These are phyloP conservation scores for Chalciporus piperatus DNA, from an alignment of 768 basidiomycete genomes.

Conservation along the genomic window DNA sequence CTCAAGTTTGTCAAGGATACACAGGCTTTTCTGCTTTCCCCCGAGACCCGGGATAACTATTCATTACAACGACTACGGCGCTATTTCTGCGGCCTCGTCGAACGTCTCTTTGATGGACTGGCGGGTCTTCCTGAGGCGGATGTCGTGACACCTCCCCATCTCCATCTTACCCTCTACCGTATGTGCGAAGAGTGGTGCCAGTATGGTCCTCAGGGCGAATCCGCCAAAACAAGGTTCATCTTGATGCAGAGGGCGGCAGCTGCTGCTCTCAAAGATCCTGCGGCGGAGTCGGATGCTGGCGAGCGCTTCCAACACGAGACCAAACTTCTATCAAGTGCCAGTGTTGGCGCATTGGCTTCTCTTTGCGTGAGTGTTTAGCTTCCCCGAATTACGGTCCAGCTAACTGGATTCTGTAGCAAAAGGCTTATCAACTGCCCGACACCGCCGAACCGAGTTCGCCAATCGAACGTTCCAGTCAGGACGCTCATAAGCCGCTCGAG, in stretches of 20 bases:
- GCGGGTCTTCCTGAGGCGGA: constrained; percentile 71
- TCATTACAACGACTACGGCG: constrained; percentile 79
- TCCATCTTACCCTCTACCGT: constrained; percentile 76
- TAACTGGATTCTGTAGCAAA: constrained; percentile 50
- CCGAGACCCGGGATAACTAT: constrained; percentile 71
- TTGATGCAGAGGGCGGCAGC: constrained; percentile 68
- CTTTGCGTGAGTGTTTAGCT: constrained; percentile 65
- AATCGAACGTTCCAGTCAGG: constrained; percentile 51
- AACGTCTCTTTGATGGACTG: constrained; percentile 78
- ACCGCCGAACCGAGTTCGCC: constrained; percentile 54
- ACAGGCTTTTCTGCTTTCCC: constrained; percentile 68
- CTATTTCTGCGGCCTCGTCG: constrained; percentile 88
- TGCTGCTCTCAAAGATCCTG: constrained; percentile 52
- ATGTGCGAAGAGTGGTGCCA: constrained; percentile 95
- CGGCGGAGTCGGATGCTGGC: constrained; percentile 46
- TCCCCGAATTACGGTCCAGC: neutral
- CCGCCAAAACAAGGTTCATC: constrained; percentile 64
- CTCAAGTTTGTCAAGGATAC: constrained; percentile 86
- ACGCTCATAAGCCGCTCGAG: constrained; percentile 53
- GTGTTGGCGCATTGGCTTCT: constrained; percentile 84
- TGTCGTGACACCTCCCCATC: constrained; percentile 69
- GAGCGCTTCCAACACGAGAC: constrained; percentile 73
- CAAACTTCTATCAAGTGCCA: constrained; percentile 69
- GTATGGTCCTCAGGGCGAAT: constrained; percentile 70
- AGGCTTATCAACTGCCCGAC: constrained; percentile 70